Percentiles rank a stretch among this genome's conserved stretches.
These are phyloP conservation scores for Neurospora sp. DNA, from an alignment of 2,329 filamentous ascomycete genomes.

Conservation along the genomic window DNA sequence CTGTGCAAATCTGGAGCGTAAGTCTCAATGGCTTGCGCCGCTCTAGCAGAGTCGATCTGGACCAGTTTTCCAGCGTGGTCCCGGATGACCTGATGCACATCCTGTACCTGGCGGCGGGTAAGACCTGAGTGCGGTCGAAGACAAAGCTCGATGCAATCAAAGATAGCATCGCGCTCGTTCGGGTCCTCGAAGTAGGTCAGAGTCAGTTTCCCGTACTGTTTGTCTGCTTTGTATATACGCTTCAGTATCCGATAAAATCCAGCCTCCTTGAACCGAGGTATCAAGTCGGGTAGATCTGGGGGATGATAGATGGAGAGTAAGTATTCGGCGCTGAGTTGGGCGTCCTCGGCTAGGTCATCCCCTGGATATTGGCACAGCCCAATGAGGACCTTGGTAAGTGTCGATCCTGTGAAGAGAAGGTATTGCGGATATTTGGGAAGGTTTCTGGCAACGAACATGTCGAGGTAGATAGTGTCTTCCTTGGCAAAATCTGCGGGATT, in stretches of 20 bases:
- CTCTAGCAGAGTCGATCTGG: slow-evolving; percentile 51
- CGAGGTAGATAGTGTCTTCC: slow-evolving; percentile 83
- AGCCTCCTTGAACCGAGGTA: slow-evolving; percentile 68
- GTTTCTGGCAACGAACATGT: slow-evolving; percentile 97
- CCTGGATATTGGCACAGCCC: slow-evolving; percentile 80
- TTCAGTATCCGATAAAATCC: slow-evolving; percentile 89
- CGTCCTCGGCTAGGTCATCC: slow-evolving; percentile 75
- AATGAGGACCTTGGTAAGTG: slow-evolving; percentile 68
- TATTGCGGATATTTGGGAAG: slow-evolving; percentile 96
- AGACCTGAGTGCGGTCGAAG: slow-evolving; percentile 55
- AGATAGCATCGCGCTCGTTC: slow-evolving; percentile 64
- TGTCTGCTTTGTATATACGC: slow-evolving; percentile 70
- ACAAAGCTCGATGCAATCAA: slow-evolving; percentile 68
- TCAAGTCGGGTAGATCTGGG: slow-evolving; percentile 63
- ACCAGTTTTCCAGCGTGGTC: slow-evolving; percentile 57
- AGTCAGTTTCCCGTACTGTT: slow-evolving; percentile 68
- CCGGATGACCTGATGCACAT: slow-evolving; percentile 58
- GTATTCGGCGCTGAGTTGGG: slow-evolving; percentile 94
- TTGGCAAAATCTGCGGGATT: slow-evolving; percentile 62
- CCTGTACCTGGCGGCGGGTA: slow-evolving; percentile 58
- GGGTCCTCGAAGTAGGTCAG: slow-evolving; percentile 77
- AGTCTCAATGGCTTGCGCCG: slow-evolving; percentile 54
- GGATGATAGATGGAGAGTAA: slow-evolving; percentile 88
- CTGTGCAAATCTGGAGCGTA: slow-evolving; percentile 56
- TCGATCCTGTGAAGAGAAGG: slow-evolving; percentile 78